These are phyloP conservation scores for Ceratobasidium papillatum DNA, from an alignment of 1,284 basidiomycete genomes.

Conservation along the genomic window DNA sequence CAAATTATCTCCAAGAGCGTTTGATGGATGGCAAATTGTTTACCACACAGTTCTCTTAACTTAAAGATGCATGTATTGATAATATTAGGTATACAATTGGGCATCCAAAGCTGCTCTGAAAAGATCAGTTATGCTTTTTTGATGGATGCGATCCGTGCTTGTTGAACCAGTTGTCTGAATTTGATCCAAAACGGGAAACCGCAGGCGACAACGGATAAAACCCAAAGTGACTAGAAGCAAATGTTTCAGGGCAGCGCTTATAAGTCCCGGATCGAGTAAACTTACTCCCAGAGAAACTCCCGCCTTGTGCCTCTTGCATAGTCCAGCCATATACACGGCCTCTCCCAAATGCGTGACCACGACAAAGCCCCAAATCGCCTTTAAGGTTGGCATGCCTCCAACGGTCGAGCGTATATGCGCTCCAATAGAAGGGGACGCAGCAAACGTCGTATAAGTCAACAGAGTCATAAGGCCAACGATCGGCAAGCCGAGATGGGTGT, in stretches of 20 bases:
- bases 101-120: neutral
- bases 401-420: slow-evolving; percentile 8
- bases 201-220: slow-evolving; percentile 59
- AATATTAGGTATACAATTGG: neutral
- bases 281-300: slow-evolving; percentile 64
- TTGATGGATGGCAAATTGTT: slow-evolving; percentile 8
- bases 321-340: slow-evolving; percentile 60
- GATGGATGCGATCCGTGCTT: slow-evolving; percentile 74
- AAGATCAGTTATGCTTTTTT: slow-evolving; percentile 59
- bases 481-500: neutral
- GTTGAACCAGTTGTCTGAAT: slow-evolving; percentile 66
- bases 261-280: slow-evolving; percentile 40
- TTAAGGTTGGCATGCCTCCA: slow-evolving; percentile 47
- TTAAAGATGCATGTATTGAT: neutral
- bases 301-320: slow-evolving; percentile 67
- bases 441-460: slow-evolving; percentile 26
- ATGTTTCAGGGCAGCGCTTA: slow-evolving; percentile 37
- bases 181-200: slow-evolving; percentile 65
- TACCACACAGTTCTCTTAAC: neutral
- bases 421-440: neutral
- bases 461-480: neutral
- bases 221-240: slow-evolving; percentile 53
- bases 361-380: slow-evolving; percentile 51
- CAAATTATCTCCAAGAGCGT: neutral
- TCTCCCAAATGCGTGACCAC: slow-evolving; percentile 60